Conservation (phyloP, 805 yeast species). For the Starmerella geochares region DNA sequence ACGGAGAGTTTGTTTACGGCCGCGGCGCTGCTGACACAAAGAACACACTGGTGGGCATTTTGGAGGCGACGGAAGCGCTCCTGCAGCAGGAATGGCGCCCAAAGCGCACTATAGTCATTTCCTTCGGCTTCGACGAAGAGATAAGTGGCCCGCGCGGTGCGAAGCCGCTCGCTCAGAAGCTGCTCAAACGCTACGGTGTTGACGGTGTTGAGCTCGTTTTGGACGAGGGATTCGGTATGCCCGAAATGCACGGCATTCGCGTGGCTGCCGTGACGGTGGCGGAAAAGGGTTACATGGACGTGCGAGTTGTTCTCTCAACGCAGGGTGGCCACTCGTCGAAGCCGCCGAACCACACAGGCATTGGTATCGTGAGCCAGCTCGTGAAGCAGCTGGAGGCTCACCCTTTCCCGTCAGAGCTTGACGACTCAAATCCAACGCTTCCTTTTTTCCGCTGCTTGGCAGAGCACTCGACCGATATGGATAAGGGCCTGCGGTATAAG, state of each 20-base stretch:
- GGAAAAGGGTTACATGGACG: conserved; percentile 52
- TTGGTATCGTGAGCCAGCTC: conserved; percentile 61
- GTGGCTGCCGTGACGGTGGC: conserved; percentile 49
- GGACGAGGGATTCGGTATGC: conserved; percentile 56
- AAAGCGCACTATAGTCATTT: conserved; percentile 50
- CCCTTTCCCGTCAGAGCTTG: conserved; percentile 44
- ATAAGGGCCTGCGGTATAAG: conserved; percentile 18
- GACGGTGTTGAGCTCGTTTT: conserved; percentile 55
- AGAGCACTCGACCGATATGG: conserved; percentile 24
- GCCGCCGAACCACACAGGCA: conserved; percentile 74
- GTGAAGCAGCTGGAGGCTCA: conserved; percentile 47
- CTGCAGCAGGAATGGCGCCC: conserved; percentile 46
- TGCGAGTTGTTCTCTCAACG: conserved; percentile 42
- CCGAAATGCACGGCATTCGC: conserved; percentile 37
- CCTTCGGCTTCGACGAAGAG: conserved; percentile 79
- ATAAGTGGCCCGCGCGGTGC: conserved; percentile 59
- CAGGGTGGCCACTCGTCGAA: conserved; percentile 73
- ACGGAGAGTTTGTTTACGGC: conserved; percentile 60
- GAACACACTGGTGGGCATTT: conserved; percentile 51
- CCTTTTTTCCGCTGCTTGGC: conserved; percentile 54
- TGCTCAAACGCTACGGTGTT: conserved; percentile 47
- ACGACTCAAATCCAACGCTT: conserved; percentile 51
- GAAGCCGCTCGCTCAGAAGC: conserved; percentile 36
- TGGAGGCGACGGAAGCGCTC: conserved; percentile 55
- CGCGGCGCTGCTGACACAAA: conserved; percentile 75